Evolutionary conservation across 2,329 filamentous ascomycete species (phyloP).

Genomic region (Stagonosporopsis cucurbitacearum): DNA sequence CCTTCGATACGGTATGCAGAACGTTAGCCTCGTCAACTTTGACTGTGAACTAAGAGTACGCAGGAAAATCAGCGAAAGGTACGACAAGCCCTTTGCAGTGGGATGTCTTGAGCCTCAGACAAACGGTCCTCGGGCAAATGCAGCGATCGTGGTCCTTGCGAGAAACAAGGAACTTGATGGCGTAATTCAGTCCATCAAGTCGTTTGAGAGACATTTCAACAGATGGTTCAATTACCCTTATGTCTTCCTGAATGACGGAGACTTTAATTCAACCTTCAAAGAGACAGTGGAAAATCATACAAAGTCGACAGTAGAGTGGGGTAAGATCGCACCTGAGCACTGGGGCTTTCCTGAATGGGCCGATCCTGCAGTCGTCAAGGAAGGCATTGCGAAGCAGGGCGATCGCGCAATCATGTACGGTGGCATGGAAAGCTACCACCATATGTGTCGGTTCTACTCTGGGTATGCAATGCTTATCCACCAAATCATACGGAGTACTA

Average conservation of each 20-base stretch:
- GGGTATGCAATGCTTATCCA: constrained; percentile 65
- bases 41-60: constrained; percentile 26
- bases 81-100: constrained; percentile 94
- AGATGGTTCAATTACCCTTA: constrained; percentile 99
- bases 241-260: constrained; percentile 95
- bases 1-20: constrained; percentile 79
- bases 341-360: constrained; percentile 99
- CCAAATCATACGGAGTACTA: constrained; percentile 10
- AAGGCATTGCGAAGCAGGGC: constrained; percentile 95
- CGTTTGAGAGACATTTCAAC: constrained; percentile 98
- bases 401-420: constrained; percentile 99
- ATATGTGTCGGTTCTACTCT: constrained; percentile 99
- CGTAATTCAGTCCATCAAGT: constrained; percentile 95
- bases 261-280: constrained; percentile 95
- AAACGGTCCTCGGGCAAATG: constrained; percentile 82
- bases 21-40: not conserved
- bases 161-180: constrained; percentile 96
- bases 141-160: constrained; percentile 92
- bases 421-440: constrained; percentile 97
- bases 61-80: constrained; percentile 95
- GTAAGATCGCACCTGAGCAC: constrained; percentile 86
- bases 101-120: constrained; percentile 84
- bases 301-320: constrained; percentile 87
- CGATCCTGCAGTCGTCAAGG: constrained; percentile 89
- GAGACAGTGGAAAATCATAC: constrained; percentile 88